Percentiles rank a stretch among this genome's conserved stretches.
Evolutionary conservation across 345 rosid species (phyloP).

Genomic region (Salix suchowensis): DNA sequence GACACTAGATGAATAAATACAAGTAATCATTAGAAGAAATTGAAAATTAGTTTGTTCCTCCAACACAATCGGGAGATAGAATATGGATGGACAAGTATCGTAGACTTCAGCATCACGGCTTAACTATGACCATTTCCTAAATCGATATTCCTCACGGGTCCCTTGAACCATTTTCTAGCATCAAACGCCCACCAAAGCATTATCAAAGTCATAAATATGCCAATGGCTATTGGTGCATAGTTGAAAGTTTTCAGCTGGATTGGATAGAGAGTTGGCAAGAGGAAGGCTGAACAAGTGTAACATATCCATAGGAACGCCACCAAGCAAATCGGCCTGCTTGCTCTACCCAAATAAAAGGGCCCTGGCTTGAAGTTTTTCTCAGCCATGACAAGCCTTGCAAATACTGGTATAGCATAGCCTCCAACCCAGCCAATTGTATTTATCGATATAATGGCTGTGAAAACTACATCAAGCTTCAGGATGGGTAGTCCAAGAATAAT

Average conservation of each 20-base stretch:
- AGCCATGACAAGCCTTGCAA: constrained; percentile 52
- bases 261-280: constrained; percentile 51
- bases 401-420: constrained; percentile 53
- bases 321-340: constrained; percentile 48
- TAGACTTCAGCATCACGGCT: too few species aligned
- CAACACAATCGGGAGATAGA: too few species aligned
- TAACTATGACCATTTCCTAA: constrained; percentile 12
- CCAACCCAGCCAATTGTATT: constrained; percentile 70
- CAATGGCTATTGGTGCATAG: constrained; percentile 54
- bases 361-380: constrained; percentile 58
- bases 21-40: too few species aligned
- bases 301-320: constrained; percentile 55
- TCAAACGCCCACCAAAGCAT: constrained; percentile 59
- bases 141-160: constrained; percentile 58
- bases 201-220: constrained; percentile 33
- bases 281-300: constrained; percentile 55
- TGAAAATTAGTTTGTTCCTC: too few species aligned
- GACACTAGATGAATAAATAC: too few species aligned
- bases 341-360: constrained; percentile 54
- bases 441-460: constrained; percentile 55
- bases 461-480: constrained; percentile 46
- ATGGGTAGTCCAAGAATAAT: constrained; percentile 57
- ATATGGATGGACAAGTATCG: too few species aligned
- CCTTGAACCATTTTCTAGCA: constrained; percentile 60
- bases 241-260: constrained; percentile 49